Conservation (phyloP, 202 grass and related monocot species). For the Setaria viridis region DNA sequence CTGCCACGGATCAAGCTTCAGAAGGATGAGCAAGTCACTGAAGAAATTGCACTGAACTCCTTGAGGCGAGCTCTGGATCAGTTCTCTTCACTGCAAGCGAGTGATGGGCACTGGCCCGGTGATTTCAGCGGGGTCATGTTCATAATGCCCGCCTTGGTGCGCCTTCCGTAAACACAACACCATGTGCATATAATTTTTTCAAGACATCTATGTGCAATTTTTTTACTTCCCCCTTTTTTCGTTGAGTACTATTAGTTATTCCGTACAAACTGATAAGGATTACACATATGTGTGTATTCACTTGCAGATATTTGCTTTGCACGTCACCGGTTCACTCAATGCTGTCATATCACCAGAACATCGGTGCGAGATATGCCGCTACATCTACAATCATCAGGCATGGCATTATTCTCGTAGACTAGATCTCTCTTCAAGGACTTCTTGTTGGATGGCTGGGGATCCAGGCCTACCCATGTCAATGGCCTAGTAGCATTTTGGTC, state of each 20-base stretch:
- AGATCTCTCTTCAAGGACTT: not conserved
- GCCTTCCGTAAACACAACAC: not conserved
- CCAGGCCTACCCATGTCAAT: not conserved
- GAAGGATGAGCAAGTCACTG: constrained; percentile 19
- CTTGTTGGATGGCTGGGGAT: not conserved
- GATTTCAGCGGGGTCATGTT: constrained; percentile 59
- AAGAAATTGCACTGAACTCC: constrained; percentile 6
- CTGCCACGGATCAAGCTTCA: constrained; percentile 10
- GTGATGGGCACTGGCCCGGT: constrained; percentile 51
- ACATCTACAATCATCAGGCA: constrained; percentile 63
- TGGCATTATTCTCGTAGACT: not conserved
- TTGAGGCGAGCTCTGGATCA: constrained; percentile 38
- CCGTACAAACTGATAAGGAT: not conserved
- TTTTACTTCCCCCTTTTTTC: too few relatives aligned
- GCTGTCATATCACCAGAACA: constrained; percentile 32
- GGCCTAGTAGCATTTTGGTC: not conserved
- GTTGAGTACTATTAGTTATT: not conserved
- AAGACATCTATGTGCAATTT: too few relatives aligned
- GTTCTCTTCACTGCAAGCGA: constrained; percentile 43
- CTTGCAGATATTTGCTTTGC: constrained; percentile 48
- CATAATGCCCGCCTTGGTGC: constrained; percentile 52
- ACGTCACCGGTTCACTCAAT: constrained; percentile 40
- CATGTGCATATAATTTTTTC: not conserved
- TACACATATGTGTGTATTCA: not conserved
- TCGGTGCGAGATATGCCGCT: constrained; percentile 45